These are phyloP conservation scores for Nematodospora valgi DNA, from an alignment of 805 yeast genomes.

Conservation along the genomic window DNA sequence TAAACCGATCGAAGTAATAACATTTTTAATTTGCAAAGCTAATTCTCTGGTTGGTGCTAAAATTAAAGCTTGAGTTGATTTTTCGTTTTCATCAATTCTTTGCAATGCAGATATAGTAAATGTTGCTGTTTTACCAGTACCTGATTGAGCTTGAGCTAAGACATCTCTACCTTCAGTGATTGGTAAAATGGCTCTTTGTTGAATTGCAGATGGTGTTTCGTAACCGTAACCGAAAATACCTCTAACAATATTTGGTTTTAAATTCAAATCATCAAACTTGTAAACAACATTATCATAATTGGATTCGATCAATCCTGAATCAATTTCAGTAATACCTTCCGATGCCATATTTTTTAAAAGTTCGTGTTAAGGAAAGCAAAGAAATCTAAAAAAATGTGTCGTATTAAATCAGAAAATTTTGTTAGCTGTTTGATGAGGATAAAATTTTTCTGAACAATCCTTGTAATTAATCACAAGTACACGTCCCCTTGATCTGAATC, in stretches of 20 bases:
- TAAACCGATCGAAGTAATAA: slow-evolving; percentile 83
- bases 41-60: slow-evolving; percentile 97
- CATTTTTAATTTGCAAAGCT: slow-evolving; percentile 94
- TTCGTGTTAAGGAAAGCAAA: slow-evolving; percentile 2
- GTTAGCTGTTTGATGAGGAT: too few relatives aligned
- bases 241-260: slow-evolving; percentile 70
- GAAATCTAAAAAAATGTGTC: neutral
- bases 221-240: slow-evolving; percentile 81
- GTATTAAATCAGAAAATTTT: too few relatives aligned
- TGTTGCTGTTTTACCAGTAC: slow-evolving; percentile 91
- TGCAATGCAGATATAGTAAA: slow-evolving; percentile 72
- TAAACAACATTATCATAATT: slow-evolving; percentile 88
- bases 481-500: too few relatives aligned
- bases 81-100: slow-evolving; percentile 67
- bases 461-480: too few relatives aligned
- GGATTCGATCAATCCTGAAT: slow-evolving; percentile 80
- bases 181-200: slow-evolving; percentile 75
- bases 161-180: slow-evolving; percentile 71
- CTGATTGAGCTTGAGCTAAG: slow-evolving; percentile 84
- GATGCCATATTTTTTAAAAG: slow-evolving; percentile 25
- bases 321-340: slow-evolving; percentile 77
- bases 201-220: slow-evolving; percentile 80
- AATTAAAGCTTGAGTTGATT: slow-evolving; percentile 87
- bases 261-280: slow-evolving; percentile 70
- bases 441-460: too few relatives aligned